Percentiles rank a stretch among this genome's conserved stretches.
These are phyloP conservation scores for Loxodes magnus DNA, from an alignment of 73 alveolate genomes.

Conservation along the genomic window DNA sequence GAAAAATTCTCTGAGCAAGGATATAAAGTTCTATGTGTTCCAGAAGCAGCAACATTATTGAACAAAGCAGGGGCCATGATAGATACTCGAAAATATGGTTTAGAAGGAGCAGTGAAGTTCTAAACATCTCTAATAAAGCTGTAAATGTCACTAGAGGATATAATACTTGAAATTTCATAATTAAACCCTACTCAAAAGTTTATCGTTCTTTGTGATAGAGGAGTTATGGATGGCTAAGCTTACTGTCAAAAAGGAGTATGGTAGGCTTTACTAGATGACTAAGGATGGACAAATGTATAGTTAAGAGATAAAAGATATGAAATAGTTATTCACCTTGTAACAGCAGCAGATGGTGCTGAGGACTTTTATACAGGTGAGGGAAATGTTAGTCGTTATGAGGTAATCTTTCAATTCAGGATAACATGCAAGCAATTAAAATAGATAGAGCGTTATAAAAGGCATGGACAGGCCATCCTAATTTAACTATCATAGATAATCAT, in stretches of 20 bases:
- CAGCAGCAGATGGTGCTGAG: slow-evolving; percentile 70
- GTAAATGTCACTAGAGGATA: slow-evolving; percentile 63
- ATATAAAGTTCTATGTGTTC: slow-evolving; percentile 54
- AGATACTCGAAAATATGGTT: slow-evolving; percentile 31
- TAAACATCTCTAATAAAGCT: slow-evolving; percentile 48
- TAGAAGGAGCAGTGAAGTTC: slow-evolving; percentile 51
- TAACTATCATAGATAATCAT: slow-evolving; percentile 50
- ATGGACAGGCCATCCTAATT: slow-evolving; percentile 73
- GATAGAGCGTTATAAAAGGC: slow-evolving; percentile 45
- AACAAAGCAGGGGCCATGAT: slow-evolving; percentile 71
- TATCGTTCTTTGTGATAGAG: slow-evolving; percentile 58
- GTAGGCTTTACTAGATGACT: slow-evolving; percentile 57
- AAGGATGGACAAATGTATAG: slow-evolving; percentile 48
- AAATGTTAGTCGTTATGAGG: slow-evolving; percentile 47
- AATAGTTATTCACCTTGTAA: slow-evolving; percentile 53
- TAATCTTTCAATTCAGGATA: too few species aligned
- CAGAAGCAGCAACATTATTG: slow-evolving; percentile 71
- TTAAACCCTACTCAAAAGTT: slow-evolving; percentile 33
- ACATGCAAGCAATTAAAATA: slow-evolving; percentile 42
- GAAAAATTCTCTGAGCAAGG: slow-evolving; percentile 46
- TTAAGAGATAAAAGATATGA: slow-evolving; percentile 65
- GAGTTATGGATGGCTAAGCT: slow-evolving; percentile 78
- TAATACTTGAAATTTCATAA: slow-evolving; percentile 43
- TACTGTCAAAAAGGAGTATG: slow-evolving; percentile 42
- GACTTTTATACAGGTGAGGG: slow-evolving; percentile 47